Evolutionary conservation across 2,329 filamentous ascomycete genomes (phyloP).

Genomic region (Cordyceps militaris): DNA sequence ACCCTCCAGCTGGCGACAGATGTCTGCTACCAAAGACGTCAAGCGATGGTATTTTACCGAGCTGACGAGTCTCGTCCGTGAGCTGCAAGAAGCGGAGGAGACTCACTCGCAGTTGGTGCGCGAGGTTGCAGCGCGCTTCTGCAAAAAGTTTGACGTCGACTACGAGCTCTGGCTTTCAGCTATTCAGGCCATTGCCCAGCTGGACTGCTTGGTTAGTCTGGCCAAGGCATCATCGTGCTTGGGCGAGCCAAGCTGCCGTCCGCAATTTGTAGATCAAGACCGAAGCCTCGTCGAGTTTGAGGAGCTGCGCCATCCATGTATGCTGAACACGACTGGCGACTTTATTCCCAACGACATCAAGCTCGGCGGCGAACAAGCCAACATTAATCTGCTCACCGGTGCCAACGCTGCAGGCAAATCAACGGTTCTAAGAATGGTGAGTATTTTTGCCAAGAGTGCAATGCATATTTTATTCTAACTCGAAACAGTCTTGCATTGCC

Average conservation of each 20-base stretch:
- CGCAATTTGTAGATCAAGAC: conserved; percentile 77
- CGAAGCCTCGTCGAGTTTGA: conserved; percentile 85
- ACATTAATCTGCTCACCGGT: conserved; percentile 87
- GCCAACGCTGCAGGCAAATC: conserved; percentile 98
- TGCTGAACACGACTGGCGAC: conserved; percentile 79
- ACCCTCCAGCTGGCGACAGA: conserved; percentile 85
- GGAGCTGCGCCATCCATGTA: conserved; percentile 90
- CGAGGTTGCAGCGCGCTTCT: conserved; percentile 77
- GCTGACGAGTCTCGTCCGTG: conserved; percentile 72
- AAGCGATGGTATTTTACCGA: conserved; percentile 93
- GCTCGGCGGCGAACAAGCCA: conserved; percentile 72
- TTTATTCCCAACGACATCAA: conserved; percentile 95
- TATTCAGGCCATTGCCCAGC: conserved; percentile 82
- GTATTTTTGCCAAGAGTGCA: conserved; percentile 20
- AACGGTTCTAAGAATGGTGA: conserved; percentile 86
- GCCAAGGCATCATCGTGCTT: conserved; percentile 80
- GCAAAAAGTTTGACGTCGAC: conserved; percentile 78
- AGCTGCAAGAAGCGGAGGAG: conserved; percentile 90
- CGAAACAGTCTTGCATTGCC: conserved; percentile 71
- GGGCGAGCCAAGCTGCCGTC: conserved; percentile 81
- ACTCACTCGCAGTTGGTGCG: conserved; percentile 86
- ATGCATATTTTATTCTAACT: conserved; percentile 19
- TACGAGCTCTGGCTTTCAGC: conserved; percentile 81
- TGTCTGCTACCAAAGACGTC: conserved; percentile 85
- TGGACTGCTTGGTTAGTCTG: conserved; percentile 91